Evolutionary conservation across 495 filamentous ascomycete genomes (phyloP), one percentile per base, ranked within the genome.

Genomic region (Hypoxylon lienhwacheense): DNA sequence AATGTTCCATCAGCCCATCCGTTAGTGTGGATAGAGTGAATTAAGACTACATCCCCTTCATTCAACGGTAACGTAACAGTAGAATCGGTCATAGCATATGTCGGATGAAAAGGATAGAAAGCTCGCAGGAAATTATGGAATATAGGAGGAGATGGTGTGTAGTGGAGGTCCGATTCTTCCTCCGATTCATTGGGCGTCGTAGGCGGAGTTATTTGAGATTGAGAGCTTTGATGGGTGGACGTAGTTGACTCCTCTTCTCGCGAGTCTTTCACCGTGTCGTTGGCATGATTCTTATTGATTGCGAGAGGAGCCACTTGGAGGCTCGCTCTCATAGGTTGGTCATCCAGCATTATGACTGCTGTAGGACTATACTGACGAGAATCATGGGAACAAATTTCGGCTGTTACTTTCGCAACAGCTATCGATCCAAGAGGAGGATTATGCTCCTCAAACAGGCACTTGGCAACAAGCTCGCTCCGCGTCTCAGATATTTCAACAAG

Each of bases 1-100:
- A 96, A 76, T n/a, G 95, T 99, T 31, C 95, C 95, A 70, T 99
- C 95, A 31, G 93, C 95, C 95, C 95, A 99, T 62, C 95, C 95
- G 75, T 96, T 99, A 40, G 89, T 90, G 73, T 99, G 95, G 59
- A 99, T 87, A 10, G 93, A 96, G 70, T 99, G 95, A 25, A 99
- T 85, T 47, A 99, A 71, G 42, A 99, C 88, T 16, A 99, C 81
- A 60, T 97, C 95, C 43, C 93, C 95, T 59, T 87, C 82, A 59
- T 90, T 88, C 22, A 99, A 77, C 4, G 90, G 89, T 6, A 96
- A 70, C 14, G 92, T 97, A 50, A 97, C 87, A 6, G 89, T 92
- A 14, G 87, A 84, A 41, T 89, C 86, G 12, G 72, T 66, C 43
- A 78, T 65, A 40, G 85, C 77, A 63, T 85, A 82, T 25, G 77